Evolutionary conservation across 2,329 filamentous ascomycete species (phyloP), one percentile per base, ranked within the genome.

Genomic region (Simplicillium sp.): DNA sequence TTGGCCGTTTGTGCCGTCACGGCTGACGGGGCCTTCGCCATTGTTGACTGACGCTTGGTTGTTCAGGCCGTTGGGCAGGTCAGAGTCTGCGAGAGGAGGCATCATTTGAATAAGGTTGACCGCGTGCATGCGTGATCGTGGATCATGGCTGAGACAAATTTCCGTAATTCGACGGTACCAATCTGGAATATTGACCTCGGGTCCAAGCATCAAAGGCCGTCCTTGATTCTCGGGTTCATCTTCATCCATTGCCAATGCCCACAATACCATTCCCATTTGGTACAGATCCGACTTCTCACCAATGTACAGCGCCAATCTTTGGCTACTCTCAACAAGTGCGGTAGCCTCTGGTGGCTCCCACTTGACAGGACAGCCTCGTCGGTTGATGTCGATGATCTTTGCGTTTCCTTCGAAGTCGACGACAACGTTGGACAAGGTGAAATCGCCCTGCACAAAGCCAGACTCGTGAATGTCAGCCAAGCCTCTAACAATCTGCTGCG

Each of bases 341-440:
- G 82, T 83, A 42, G 94, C 84, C 62, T 98, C 92, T 4, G 92
- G 92, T 3, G 92, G 89, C 51, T 98, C 92, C 92, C 92, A 98
- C 17, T 90, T 90, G 4, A 97, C 86, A 0, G 92, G 92, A 54
- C 92, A 98, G n/a, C 92, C 92, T 52, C 92, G 75, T 41, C 92
- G 77, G 64, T 98, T 98, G 66, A 98, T 96, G 61, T 98, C 92
- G 55, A 98, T 98, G 50, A 98, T 97, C 54, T 94, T 90, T 8
- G 90, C 92, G 54, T 96, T 75, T 55, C 88, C 82, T 34, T 84
- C 65, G 11, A 74, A 72, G 58, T 97, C 87, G 53, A 98, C 84
- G 46, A 98, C 92, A 48, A 98, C 94, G 57, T 98, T 98, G 5
- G 89, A 95, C 20, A 98, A 71, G 0, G 92, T 98, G 49, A 98